Evolutionary conservation across 1,139 yeast genomes (phyloP).

Genomic region (Yamadazyma buinensis): DNA sequence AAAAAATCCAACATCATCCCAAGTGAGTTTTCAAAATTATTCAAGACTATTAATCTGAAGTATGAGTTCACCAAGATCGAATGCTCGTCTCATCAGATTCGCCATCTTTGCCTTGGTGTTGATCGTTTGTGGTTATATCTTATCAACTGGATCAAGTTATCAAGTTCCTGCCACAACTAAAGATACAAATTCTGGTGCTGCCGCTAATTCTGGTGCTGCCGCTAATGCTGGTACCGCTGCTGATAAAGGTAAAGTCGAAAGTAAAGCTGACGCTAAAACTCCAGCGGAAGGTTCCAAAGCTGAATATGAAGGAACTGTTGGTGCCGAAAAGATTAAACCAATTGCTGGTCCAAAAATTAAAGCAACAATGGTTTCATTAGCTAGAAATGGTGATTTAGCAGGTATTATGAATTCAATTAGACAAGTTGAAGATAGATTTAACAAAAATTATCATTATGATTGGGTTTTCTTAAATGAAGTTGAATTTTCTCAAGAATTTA

Average conservation of each 20-base stretch:
- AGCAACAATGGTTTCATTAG: constrained; percentile 46
- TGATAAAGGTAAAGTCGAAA: constrained; percentile 6
- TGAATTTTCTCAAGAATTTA: constrained; percentile 39
- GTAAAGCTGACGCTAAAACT: constrained; percentile 3
- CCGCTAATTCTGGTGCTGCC: constrained; percentile 6
- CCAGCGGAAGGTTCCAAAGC: constrained; percentile 10
- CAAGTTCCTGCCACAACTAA: constrained; percentile 9
- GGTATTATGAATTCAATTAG: constrained; percentile 38
- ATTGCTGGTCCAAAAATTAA: constrained; percentile 26
- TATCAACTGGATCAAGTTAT: constrained; percentile 52
- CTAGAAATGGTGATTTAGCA: constrained; percentile 38
- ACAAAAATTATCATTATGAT: constrained; percentile 39
- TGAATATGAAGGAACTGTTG: constrained; percentile 13
- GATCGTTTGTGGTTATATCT: constrained; percentile 55
- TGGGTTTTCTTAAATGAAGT: constrained; percentile 47
- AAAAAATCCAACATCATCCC: no score
- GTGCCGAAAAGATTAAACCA: constrained; percentile 13
- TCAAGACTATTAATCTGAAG: no score
- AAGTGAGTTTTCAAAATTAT: no score
- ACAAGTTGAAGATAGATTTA: constrained; percentile 45
- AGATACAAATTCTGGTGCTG: background rate
- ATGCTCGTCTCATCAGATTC: constrained; percentile 59
- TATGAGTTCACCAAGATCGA: constrained; percentile 43
- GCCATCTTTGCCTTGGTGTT: constrained; percentile 57
- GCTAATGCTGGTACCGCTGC: constrained; percentile 5